A percentile compares a stretch with the other conserved stretches of the same genome.
These are phyloP conservation scores for Crucihimalaya himalaica DNA, from an alignment of 345 rosid species.

Conservation along the genomic window DNA sequence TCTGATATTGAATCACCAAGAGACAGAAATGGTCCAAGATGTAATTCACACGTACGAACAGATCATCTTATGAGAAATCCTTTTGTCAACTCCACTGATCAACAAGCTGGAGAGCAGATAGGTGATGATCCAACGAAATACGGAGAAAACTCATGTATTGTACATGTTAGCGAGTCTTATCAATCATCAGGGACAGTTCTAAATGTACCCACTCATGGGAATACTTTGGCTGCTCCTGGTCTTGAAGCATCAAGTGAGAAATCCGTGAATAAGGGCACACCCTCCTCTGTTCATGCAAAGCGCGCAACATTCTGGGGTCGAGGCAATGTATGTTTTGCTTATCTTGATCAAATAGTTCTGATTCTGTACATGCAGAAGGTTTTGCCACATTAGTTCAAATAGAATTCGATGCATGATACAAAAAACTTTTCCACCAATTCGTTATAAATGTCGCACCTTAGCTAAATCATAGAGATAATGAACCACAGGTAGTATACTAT, in stretches of 20 bases:
- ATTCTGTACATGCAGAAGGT: conserved; percentile 6
- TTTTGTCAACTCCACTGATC: conserved; percentile 51
- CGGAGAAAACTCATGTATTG: conserved; percentile 48
- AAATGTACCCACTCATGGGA: conserved; percentile 61
- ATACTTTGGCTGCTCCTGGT: conserved; percentile 54
- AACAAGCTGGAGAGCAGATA: conserved; percentile 53
- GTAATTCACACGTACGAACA: conserved; percentile 47
- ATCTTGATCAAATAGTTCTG: conserved; percentile 24
- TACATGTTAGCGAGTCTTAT: conserved; percentile 65
- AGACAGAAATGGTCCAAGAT: conserved; percentile 47
- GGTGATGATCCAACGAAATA: conserved; percentile 56
- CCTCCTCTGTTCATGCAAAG: conserved; percentile 62
- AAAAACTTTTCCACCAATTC: conserved; percentile 6
- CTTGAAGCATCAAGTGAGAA: conserved; percentile 67
- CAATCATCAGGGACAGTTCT: conserved; percentile 75
- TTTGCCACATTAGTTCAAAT: conserved; percentile 5
- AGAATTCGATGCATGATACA: conserved; percentile 12
- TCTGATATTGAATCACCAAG: conserved; percentile 74
- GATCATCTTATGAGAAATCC: conserved; percentile 51
- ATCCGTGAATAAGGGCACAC: conserved; percentile 57
- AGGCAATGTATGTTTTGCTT: conserved; percentile 65
- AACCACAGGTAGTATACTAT: neutral
- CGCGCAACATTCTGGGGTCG: conserved; percentile 91
- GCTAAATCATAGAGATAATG: conserved; percentile 5
- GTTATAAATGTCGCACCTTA: neutral